Conservation (phyloP, 495 filamentous ascomycete genomes). For the Pseudoneurospora amorphoporcata region DNA sequence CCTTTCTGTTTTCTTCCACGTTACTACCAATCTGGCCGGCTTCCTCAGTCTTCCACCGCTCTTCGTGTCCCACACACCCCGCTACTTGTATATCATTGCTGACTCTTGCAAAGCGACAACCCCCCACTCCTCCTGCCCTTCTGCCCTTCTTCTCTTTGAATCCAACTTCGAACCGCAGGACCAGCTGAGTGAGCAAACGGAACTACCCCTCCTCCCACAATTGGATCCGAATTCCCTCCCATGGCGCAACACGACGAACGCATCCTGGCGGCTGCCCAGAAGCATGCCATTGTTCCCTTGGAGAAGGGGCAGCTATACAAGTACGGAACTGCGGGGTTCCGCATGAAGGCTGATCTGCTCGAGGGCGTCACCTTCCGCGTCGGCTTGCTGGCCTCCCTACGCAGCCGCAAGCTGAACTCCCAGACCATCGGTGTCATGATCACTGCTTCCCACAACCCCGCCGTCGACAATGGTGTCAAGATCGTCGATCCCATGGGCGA, state of each 20-base stretch:
- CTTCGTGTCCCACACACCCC: neutral
- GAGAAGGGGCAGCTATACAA: slow-evolving; percentile 55
- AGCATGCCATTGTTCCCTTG: slow-evolving; percentile 58
- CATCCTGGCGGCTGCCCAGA: slow-evolving; percentile 51
- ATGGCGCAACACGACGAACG: slow-evolving; percentile 21
- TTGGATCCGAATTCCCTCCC: slow-evolving; percentile 2
- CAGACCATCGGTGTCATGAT: slow-evolving; percentile 98
- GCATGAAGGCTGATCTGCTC: slow-evolving; percentile 54
- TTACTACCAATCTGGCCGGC: neutral
- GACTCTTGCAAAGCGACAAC: neutral
- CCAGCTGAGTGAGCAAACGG: neutral
- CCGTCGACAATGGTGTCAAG: slow-evolving; percentile 96
- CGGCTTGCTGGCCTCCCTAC: slow-evolving; percentile 79
- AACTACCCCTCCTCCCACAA: neutral
- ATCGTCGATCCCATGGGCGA: slow-evolving; percentile 96
- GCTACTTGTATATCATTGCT: neutral
- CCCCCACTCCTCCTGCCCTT: neutral
- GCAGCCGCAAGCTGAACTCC: slow-evolving; percentile 77
- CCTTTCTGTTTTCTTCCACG: neutral
- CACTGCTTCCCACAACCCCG: slow-evolving; percentile 95
- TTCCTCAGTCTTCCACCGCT: neutral
- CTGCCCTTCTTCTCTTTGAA: neutral
- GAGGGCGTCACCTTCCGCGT: slow-evolving; percentile 88
- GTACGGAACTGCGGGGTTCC: slow-evolving; percentile 88
- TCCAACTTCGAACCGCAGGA: neutral